phyloP scores from a whole-genome alignment of 768 basidiomycete genomes.

The Naganishia kalamii region DNA sequence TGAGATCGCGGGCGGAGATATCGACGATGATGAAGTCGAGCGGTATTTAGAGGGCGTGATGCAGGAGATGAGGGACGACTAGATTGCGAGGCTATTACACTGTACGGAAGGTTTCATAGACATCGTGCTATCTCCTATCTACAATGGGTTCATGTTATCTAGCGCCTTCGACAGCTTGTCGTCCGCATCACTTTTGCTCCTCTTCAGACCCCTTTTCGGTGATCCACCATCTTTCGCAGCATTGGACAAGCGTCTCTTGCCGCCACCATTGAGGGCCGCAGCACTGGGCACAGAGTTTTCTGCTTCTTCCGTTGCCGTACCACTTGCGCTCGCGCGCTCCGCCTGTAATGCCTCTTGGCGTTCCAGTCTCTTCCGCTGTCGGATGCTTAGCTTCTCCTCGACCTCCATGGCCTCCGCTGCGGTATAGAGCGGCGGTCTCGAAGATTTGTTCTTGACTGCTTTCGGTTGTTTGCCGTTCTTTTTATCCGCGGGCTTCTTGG shows the following conservation, averaged over 20 bases:
- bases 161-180: not conserved
- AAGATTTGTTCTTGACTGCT: not conserved
- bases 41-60: slow-evolving; percentile 11
- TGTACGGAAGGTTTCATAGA: not conserved
- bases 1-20: not conserved
- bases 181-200: not conserved
- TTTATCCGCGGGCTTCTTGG: slow-evolving; percentile 8
- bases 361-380: not conserved
- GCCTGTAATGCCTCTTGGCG: not conserved
- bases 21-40: slow-evolving; percentile 1
- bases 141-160: not conserved
- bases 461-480: slow-evolving; percentile 14
- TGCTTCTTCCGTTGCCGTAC: not conserved
- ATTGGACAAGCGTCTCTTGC: not conserved
- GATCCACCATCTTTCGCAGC: not conserved
- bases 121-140: no score
- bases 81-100: not conserved
- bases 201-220: not conserved
- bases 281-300: not conserved
- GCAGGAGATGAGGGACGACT: slow-evolving; percentile 7
- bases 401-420: not conserved
- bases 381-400: not conserved
- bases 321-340: not conserved
- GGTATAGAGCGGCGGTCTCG: no score
- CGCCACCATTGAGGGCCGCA: not conserved